Base-by-base conservation (phyloP, 2,329 filamentous ascomycete species). In the Trichoderma sp. region DNA sequence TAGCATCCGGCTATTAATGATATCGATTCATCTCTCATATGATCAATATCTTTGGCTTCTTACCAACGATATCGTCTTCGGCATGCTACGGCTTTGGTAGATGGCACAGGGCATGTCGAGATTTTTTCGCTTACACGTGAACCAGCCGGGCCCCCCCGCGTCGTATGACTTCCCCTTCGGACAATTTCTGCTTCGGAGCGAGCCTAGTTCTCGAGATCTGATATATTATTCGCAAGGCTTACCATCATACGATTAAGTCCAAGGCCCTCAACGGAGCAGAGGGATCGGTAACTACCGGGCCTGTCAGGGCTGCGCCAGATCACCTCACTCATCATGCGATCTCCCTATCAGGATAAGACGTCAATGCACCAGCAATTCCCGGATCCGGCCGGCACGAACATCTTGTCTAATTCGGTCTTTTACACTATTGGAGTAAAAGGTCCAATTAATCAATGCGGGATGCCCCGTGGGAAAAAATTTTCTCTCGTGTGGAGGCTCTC, bases 261-360 rank as follows among this genome's bases (percentile, higher is more conserved):
- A 39, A 19, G 22, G 48, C 27, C 32, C 39, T 4, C 12, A 17
- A n/a, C 25, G 6, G 32, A 29, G 34, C 17, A 53, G 6, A 19
- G 13, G 19, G 19, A 27, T 19, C 27, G 52, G 39, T 34, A 6
- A 48, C 15, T 48, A 19, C 50, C 19, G 29, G 27, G 34, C 8
- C n/a, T 35, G 15, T 57, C 27, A 57, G 27, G 37, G 13, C 22
- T 12, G 19, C n/a, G 29, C 37, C 17, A 48, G 63, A 65, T 65
- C 63, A 65, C 52, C 63, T 65, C 63, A 65, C 37, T 37, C 53
- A 57, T 65, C 63, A 65, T n/a, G 52, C 52, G 37, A 65, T 57
- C 27, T 34, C 17, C 15, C 25, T 35, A 48, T 35, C 29, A 15
- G 19, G 52, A 25, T 48, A 19, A 19, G n/a, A 29, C 5, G 27